phyloP scores from a whole-genome alignment of 177 flowering plant species.

The Tripterygium wilfordii region DNA sequence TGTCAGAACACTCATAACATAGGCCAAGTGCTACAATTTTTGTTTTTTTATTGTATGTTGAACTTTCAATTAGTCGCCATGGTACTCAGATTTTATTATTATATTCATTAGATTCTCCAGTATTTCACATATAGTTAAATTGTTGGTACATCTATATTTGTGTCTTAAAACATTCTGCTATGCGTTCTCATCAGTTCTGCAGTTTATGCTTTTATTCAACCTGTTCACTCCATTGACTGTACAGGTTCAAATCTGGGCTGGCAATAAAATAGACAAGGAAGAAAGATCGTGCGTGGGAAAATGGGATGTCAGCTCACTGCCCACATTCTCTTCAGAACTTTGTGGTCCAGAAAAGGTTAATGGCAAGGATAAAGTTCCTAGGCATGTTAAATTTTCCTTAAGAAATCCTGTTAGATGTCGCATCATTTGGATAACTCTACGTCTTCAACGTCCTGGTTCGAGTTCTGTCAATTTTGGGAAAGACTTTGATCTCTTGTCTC shows the following conservation, averaged over 20 bases:
- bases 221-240: slow-evolving; percentile 6
- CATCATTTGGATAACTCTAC: slow-evolving; percentile 77
- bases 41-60: too few relatives aligned
- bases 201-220: background rate
- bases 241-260: slow-evolving; percentile 97
- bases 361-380: slow-evolving; percentile 36
- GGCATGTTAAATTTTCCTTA: slow-evolving; percentile 76
- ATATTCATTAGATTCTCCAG: too few relatives aligned
- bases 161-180: too few relatives aligned
- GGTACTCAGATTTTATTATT: too few relatives aligned
- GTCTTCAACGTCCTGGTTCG: slow-evolving; percentile 62
- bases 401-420: slow-evolving; percentile 79
- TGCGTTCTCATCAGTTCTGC: too few relatives aligned
- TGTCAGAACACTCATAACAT: too few relatives aligned
- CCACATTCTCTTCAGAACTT: slow-evolving; percentile 59
- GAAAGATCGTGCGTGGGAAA: slow-evolving; percentile 80
- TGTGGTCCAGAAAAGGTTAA: slow-evolving; percentile 63
- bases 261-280: slow-evolving; percentile 78
- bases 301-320: slow-evolving; percentile 78
- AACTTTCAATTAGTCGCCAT: too few relatives aligned
- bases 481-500: slow-evolving; percentile 60
- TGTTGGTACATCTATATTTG: too few relatives aligned
- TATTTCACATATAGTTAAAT: too few relatives aligned
- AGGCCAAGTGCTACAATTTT: too few relatives aligned
- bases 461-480: slow-evolving; percentile 67